These are phyloP conservation scores for Pleurotus ostreatus DNA, from an alignment of 768 basidiomycete species.

Conservation along the genomic window DNA sequence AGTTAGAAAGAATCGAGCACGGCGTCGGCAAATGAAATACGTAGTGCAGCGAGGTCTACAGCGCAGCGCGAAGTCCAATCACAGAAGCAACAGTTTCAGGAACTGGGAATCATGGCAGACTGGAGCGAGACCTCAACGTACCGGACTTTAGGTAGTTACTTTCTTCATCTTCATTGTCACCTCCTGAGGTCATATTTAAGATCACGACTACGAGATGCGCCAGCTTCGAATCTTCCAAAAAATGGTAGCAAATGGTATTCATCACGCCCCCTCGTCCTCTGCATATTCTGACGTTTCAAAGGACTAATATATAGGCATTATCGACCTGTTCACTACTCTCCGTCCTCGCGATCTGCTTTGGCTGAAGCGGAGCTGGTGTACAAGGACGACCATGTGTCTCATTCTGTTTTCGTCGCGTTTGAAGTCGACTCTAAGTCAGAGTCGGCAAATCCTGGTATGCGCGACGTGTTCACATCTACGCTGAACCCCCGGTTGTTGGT, in stretches of 20 bases:
- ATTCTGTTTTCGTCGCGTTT: conserved; percentile 84
- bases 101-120: conserved; percentile 89
- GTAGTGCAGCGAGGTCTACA: conserved; percentile 64
- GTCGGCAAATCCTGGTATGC: conserved; percentile 21
- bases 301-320: conserved; percentile 83
- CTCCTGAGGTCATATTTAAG: conserved; percentile 32
- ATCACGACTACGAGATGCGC: conserved; percentile 82
- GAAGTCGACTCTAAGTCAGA: conserved; percentile 38
- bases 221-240: conserved; percentile 81
- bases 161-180: neutral
- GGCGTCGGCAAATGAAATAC: conserved; percentile 58
- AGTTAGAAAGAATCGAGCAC: conserved; percentile 50
- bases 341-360: conserved; percentile 88
- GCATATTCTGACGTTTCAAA: conserved; percentile 18
- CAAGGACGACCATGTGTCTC: conserved; percentile 83
- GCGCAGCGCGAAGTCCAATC: conserved; percentile 70
- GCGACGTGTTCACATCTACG: conserved; percentile 24
- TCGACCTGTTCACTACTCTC: conserved; percentile 92
- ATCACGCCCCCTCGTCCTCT: neutral
- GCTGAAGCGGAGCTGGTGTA: conserved; percentile 95
- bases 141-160: conserved; percentile 69
- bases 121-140: conserved; percentile 76
- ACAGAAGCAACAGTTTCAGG: conserved; percentile 76
- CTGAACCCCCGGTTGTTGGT: conserved; percentile 58
- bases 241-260: conserved; percentile 80